Conservation (phyloP, 169 alveolate species). For the Theileria annulata region DNA sequence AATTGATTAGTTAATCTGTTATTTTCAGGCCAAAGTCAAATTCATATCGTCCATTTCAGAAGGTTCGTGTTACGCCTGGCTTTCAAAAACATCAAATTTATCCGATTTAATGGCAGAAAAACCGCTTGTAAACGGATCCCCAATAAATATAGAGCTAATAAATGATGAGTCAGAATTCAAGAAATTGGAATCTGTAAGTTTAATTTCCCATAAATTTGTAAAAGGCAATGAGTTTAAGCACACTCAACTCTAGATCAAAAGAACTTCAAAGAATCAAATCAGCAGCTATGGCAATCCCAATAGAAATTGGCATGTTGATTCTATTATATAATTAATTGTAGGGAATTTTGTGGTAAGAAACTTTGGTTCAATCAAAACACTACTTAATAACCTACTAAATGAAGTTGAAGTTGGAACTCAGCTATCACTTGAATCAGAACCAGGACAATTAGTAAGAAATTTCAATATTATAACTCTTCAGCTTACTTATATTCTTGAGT, state of each 20-base stretch:
- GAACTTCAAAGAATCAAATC: constrained; percentile 59
- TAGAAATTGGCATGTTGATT: constrained; percentile 30
- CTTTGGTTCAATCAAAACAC: constrained; percentile 47
- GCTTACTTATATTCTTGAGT: constrained; percentile 45
- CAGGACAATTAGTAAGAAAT: constrained; percentile 50
- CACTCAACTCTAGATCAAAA: constrained; percentile 49
- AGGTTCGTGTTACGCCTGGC: constrained; percentile 61
- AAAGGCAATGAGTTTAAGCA: constrained; percentile 50
- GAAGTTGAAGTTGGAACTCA: constrained; percentile 37
- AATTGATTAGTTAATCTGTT: neutral
- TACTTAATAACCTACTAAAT: constrained; percentile 45
- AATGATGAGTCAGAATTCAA: constrained; percentile 43
- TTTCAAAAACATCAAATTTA: constrained; percentile 35
- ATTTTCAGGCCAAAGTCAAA: constrained; percentile 41
- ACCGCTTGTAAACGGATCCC: constrained; percentile 18
- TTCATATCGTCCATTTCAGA: constrained; percentile 58
- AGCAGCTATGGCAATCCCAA: constrained; percentile 56
- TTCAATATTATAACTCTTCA: neutral
- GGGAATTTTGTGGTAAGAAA: constrained; percentile 40
- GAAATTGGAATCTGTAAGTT: constrained; percentile 32
- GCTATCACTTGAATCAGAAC: constrained; percentile 49
- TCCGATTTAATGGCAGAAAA: constrained; percentile 31
- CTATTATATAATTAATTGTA: neutral
- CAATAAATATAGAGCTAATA: constrained; percentile 28
- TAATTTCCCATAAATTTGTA: neutral